Evolutionary conservation across 73 alveolate genomes (phyloP).

Genomic region (Paramecium primaurelia): DNA sequence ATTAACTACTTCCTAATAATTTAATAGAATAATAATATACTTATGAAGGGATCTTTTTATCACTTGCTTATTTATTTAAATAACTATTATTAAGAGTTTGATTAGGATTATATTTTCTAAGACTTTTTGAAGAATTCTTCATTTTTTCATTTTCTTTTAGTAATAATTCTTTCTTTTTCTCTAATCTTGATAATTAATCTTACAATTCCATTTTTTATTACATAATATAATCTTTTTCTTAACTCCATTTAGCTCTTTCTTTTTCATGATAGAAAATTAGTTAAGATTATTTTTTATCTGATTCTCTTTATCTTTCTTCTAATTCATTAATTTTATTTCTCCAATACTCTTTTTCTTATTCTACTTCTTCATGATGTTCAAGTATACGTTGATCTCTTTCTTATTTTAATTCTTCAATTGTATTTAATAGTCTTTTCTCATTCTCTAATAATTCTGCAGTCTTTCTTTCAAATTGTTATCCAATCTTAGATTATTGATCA

Average conservation of each 20-base stretch:
- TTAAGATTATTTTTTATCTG: conserved; percentile 79
- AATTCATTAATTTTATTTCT: conserved; percentile 23
- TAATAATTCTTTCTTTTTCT: conserved; percentile 83
- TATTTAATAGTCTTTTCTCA: conserved; percentile 76
- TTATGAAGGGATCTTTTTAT: neutral
- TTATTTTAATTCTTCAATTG: conserved; percentile 67
- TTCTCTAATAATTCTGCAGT: conserved; percentile 77
- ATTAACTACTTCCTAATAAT: neutral
- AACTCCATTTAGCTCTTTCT: conserved; percentile 94
- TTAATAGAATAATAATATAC: neutral
- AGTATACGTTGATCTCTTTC: conserved; percentile 80
- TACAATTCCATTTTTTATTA: conserved; percentile 80
- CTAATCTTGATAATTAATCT: conserved; percentile 72
- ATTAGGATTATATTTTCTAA: conserved; percentile 27
- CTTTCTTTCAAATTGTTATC: conserved; percentile 81
- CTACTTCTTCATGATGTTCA: conserved; percentile 72
- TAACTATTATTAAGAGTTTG: neutral
- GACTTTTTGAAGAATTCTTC: conserved; percentile 62
- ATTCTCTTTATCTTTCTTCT: conserved; percentile 69
- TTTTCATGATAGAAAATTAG: conserved; percentile 84
- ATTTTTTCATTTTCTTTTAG: conserved; percentile 92
- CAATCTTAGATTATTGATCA: conserved; percentile 69
- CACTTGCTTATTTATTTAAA: conserved; percentile 17
- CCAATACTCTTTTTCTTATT: conserved; percentile 82
- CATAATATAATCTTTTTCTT: conserved; percentile 81